These are phyloP conservation scores for Pseudogymnoascus sp. DNA, from an alignment of 2,329 filamentous ascomycete species.

Conservation along the genomic window DNA sequence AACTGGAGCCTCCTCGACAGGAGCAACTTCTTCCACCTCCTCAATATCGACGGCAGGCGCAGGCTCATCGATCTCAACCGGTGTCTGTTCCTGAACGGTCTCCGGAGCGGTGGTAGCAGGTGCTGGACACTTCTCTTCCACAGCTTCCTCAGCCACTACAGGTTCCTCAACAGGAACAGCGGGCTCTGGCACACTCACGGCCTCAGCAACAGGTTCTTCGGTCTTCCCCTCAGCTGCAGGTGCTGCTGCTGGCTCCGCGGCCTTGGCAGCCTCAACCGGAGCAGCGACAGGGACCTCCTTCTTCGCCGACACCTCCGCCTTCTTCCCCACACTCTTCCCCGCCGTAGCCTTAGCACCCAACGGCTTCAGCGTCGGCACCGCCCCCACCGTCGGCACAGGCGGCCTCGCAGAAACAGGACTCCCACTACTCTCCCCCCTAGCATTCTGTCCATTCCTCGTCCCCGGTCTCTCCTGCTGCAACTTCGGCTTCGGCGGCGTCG, in stretches of 20 bases:
- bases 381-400: not conserved
- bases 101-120: conserved; percentile 18
- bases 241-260: not conserved
- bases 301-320: conserved; percentile 10
- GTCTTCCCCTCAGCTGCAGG: conserved; percentile 10
- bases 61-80: conserved; percentile 15
- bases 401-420: not conserved
- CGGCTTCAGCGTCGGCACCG: not conserved
- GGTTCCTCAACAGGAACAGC: conserved; percentile 13
- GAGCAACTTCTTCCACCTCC: conserved; percentile 7
- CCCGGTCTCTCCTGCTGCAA: conserved; percentile 12
- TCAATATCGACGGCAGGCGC: conserved; percentile 10
- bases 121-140: conserved; percentile 17
- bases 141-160: conserved; percentile 17
- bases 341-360: conserved; percentile 16
- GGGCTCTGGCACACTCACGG: conserved; percentile 13
- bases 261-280: conserved; percentile 11
- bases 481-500: not conserved
- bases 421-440: not conserved
- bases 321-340: conserved; percentile 1
- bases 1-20: conserved; percentile 12
- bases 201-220: conserved; percentile 8
- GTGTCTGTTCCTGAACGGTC: conserved; percentile 19
- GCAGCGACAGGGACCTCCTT: conserved; percentile 4
- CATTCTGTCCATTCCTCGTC: not conserved